A percentile compares a stretch with the other conserved stretches of the same genome.
These are phyloP conservation scores for Neurospora tetraspora DNA, from an alignment of 495 filamentous ascomycete species.

Conservation along the genomic window DNA sequence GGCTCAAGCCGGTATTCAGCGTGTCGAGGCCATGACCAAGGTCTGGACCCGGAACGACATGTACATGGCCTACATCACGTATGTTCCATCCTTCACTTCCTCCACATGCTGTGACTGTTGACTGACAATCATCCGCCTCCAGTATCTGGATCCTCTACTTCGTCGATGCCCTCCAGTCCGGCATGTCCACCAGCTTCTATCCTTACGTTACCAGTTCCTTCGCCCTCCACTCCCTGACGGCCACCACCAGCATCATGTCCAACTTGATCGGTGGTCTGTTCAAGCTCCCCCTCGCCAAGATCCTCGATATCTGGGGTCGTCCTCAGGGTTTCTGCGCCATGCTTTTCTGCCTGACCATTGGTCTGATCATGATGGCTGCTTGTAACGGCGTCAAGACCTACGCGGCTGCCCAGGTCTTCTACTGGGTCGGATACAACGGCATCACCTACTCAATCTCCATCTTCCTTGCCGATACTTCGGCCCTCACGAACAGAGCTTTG, in stretches of 20 bases:
- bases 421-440: slow-evolving; percentile 45
- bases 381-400: slow-evolving; percentile 40
- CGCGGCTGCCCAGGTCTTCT: slow-evolving; percentile 45
- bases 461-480: slow-evolving; percentile 59
- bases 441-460: slow-evolving; percentile 47
- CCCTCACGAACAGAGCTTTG: slow-evolving; percentile 51
- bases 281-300: slow-evolving; percentile 53
- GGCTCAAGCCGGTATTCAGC: slow-evolving; percentile 18
- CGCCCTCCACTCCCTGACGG: slow-evolving; percentile 36
- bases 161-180: slow-evolving; percentile 37
- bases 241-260: slow-evolving; percentile 39
- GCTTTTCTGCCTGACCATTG: slow-evolving; percentile 30
- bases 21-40: slow-evolving; percentile 18
- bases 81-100: neutral
- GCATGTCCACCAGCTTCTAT: slow-evolving; percentile 27
- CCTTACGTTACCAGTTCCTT: slow-evolving; percentile 42
- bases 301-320: slow-evolving; percentile 56
- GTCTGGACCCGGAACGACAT: slow-evolving; percentile 15
- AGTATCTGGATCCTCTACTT: slow-evolving; percentile 47
- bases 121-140: neutral
- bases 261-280: slow-evolving; percentile 51
- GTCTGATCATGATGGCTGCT: slow-evolving; percentile 42
- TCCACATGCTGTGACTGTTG: neutral
- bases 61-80: slow-evolving; percentile 19
- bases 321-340: slow-evolving; percentile 35